These are phyloP conservation scores for Misopates orontium DNA, from an alignment of 257 asterid genomes.

Conservation along the genomic window DNA sequence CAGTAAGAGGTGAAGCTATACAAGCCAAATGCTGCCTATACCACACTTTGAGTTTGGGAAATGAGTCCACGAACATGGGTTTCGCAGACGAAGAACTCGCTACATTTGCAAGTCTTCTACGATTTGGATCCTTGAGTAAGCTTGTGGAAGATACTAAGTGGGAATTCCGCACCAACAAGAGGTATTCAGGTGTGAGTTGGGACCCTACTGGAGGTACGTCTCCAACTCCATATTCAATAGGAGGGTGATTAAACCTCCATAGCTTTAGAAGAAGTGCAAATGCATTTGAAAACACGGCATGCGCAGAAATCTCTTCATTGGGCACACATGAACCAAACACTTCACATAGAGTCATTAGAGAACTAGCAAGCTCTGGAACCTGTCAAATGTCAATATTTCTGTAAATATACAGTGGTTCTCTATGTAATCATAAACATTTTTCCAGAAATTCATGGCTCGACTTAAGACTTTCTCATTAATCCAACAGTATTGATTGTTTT, in stretches of 20 bases:
- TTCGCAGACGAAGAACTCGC: conserved; percentile 63
- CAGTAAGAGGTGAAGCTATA: conserved; percentile 90
- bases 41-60: conserved; percentile 94
- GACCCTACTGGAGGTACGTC: conserved; percentile 96
- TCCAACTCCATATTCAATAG: conserved; percentile 85
- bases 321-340: conserved; percentile 88
- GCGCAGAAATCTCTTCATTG: conserved; percentile 77
- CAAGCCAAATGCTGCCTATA: conserved; percentile 93
- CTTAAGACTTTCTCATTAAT: background rate
- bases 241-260: conserved; percentile 96
- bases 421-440: background rate
- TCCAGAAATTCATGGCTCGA: background rate
- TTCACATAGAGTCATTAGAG: conserved; percentile 89
- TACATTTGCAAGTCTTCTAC: conserved; percentile 73
- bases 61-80: conserved; percentile 90
- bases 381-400: conserved; percentile 31
- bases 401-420: conserved; percentile 4
- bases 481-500: background rate
- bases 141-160: conserved; percentile 59
- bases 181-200: conserved; percentile 93
- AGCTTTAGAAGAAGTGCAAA: conserved; percentile 91
- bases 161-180: conserved; percentile 76
- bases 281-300: conserved; percentile 87
- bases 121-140: conserved; percentile 67
- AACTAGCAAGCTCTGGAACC: conserved; percentile 97